Evolutionary conservation across 352 stramenopile genomes (phyloP), one percentile per base, ranked within the genome.

Genomic region (Pythium sukuiense): DNA sequence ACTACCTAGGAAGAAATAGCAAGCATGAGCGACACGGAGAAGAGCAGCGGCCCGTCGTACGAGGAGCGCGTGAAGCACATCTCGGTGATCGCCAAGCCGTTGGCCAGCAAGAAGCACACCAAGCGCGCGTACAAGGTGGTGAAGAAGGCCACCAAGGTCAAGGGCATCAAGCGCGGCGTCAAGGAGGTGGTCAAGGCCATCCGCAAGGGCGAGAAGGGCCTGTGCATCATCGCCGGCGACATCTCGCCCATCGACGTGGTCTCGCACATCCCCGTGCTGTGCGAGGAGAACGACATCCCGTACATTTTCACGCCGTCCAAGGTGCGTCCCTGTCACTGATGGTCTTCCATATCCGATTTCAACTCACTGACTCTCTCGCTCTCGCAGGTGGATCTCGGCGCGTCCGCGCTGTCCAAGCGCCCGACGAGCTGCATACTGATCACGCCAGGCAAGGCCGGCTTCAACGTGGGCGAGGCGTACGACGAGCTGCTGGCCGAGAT

Each of bases 221-320:
- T 99, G 46, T 98, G 96, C 70, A 90, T 99, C 61, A 96, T 99
- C 52, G 98, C 98, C 3, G 98, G 97, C 41, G 98, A 99, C 85
- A 99, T 99, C 68, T 99, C 93, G 64, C 98, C 98, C n/a, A 93
- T 99, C 43, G 98, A 99, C 76, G 98, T 99, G n/a, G 98, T 99
- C 70, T 98, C 92, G 64, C 98, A 99, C 88, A 91, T 99, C 58
- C 97, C 98, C 14, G 85, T 99, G 60, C 81, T 99, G 52, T 98
- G 98, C 67, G 98, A 99, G 77, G 97, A 99, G 81, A 92, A 98
- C 71, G 90, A 98, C 72, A 97, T 99, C 54, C 94, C 96, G 24
- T 99, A 99, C 85, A 87, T 99, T 54, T 99, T 99, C 79, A 98
- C 98, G 27, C 93, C 94, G 12, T 98, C 93, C 66, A 99, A 99